Percentiles rank a stretch among this genome's conserved stretches.
Evolutionary conservation across 257 asterid species (phyloP).

Genomic region (Solanum ossicruentum): DNA sequence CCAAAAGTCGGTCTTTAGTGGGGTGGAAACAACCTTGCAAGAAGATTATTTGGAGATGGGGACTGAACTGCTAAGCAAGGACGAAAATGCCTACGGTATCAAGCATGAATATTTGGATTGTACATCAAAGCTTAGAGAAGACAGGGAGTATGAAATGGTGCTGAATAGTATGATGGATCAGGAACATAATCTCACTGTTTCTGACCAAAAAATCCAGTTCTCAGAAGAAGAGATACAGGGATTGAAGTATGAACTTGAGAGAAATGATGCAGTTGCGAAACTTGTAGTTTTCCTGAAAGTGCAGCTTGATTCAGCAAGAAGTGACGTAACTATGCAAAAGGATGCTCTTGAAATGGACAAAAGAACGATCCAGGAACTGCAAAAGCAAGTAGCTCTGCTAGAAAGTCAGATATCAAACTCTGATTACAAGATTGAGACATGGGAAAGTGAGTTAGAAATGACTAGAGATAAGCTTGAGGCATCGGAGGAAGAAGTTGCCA

Average conservation of each 20-base stretch:
- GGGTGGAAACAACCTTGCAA: background rate
- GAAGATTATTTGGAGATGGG: no score
- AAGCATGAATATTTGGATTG: background rate
- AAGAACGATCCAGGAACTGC: constrained; percentile 28
- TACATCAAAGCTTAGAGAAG: background rate
- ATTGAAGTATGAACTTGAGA: constrained; percentile 25
- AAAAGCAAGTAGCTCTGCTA: constrained; percentile 20
- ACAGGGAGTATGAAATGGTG: background rate
- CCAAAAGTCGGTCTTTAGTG: background rate
- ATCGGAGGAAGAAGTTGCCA: constrained; percentile 1
- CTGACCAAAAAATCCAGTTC: constrained; percentile 16
- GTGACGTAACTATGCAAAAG: constrained; percentile 25
- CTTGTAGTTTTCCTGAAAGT: constrained; percentile 20
- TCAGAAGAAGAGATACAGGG: constrained; percentile 48
- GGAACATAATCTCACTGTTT: constrained; percentile 24
- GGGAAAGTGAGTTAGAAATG: constrained; percentile 1
- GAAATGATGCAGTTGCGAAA: constrained; percentile 13
- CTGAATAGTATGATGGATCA: constrained; percentile 17
- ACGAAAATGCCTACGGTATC: background rate
- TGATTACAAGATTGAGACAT: background rate
- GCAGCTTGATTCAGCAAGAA: constrained; percentile 29
- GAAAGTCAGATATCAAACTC: background rate
- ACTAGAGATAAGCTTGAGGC: constrained; percentile 5
- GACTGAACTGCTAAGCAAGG: background rate
- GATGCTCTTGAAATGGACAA: constrained; percentile 34